Conservation (phyloP, 2,329 filamentous ascomycete genomes). For the Huntiella bhutanensis region DNA sequence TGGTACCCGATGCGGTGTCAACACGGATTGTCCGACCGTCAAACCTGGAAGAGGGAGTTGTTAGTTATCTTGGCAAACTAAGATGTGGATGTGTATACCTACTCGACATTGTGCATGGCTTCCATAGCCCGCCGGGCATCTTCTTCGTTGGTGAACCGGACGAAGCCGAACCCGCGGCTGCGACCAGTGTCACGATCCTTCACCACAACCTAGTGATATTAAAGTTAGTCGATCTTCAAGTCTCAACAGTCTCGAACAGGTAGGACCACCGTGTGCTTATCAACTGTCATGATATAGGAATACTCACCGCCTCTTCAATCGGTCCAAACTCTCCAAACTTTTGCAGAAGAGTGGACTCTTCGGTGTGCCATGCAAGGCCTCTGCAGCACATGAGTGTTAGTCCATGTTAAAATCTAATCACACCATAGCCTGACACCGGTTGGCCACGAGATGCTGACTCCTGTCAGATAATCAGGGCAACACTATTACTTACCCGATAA, state of each 20-base stretch:
- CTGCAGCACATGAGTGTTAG: slow-evolving; percentile 24
- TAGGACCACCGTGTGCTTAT: neutral
- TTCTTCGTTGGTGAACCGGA: slow-evolving; percentile 61
- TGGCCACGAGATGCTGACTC: neutral
- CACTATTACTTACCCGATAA: slow-evolving; percentile 58
- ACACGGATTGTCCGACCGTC: slow-evolving; percentile 89
- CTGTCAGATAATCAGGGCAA: neutral
- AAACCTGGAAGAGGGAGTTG: slow-evolving; percentile 40
- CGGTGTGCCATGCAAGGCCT: slow-evolving; percentile 96
- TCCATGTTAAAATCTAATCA: neutral
- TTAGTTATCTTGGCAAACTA: neutral
- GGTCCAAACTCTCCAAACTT: slow-evolving; percentile 86
- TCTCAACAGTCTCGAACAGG: neutral
- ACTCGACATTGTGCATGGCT: slow-evolving; percentile 82
- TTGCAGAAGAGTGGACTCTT: slow-evolving; percentile 64
- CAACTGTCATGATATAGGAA: neutral
- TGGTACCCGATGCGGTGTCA: slow-evolving; percentile 79
- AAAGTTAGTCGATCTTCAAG: neutral
- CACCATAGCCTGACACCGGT: neutral
- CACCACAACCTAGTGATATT: slow-evolving; percentile 57
- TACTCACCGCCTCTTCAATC: slow-evolving; percentile 75
- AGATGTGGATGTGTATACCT: slow-evolving; percentile 20
- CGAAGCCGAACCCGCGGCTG: slow-evolving; percentile 94
- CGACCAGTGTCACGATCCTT: slow-evolving; percentile 94
- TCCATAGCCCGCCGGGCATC: slow-evolving; percentile 62